These are phyloP conservation scores for Debaryomyces prosopidis DNA, from an alignment of 805 yeast genomes.

Conservation along the genomic window DNA sequence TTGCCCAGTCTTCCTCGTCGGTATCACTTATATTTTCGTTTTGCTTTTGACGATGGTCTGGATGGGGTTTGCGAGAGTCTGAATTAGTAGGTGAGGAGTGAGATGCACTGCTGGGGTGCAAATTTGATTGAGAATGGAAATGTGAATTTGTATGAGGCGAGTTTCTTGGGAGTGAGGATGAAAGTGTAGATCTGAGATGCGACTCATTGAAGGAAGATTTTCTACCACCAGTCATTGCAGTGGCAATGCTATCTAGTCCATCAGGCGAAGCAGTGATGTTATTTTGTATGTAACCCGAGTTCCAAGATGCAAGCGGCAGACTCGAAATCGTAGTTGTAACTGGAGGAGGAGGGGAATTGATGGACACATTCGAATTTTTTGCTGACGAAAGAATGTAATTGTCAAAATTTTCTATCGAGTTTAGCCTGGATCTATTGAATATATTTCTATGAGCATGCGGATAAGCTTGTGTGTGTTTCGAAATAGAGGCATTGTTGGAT, in stretches of 20 bases:
- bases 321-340: slow-evolving; percentile 15
- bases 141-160: slow-evolving; percentile 1
- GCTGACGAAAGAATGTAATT: slow-evolving; percentile 44
- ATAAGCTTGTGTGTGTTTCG: slow-evolving; percentile 21
- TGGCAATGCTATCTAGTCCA: slow-evolving; percentile 19
- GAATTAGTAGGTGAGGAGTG: background rate
- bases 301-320: slow-evolving; percentile 25
- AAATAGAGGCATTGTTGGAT: slow-evolving; percentile 17
- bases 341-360: slow-evolving; percentile 36
- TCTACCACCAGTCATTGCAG: slow-evolving; percentile 26
- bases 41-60: background rate
- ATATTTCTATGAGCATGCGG: slow-evolving; percentile 25
- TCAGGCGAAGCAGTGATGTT: slow-evolving; percentile 16
- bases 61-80: background rate
- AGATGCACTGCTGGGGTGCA: background rate
- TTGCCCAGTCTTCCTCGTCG: slow-evolving; percentile 96
- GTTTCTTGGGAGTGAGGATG: slow-evolving; percentile 17
- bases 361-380: slow-evolving; percentile 31
- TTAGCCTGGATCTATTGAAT: slow-evolving; percentile 40
- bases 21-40: slow-evolving; percentile 53
- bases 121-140: background rate
- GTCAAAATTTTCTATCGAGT: slow-evolving; percentile 43
- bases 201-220: slow-evolving; percentile 45
- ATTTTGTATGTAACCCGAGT: slow-evolving; percentile 9
- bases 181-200: slow-evolving; percentile 29